Percentiles rank a stretch among this genome's conserved stretches.
Evolutionary conservation across 169 alveolate species (phyloP).

Genomic region (Plasmodium sp.): DNA sequence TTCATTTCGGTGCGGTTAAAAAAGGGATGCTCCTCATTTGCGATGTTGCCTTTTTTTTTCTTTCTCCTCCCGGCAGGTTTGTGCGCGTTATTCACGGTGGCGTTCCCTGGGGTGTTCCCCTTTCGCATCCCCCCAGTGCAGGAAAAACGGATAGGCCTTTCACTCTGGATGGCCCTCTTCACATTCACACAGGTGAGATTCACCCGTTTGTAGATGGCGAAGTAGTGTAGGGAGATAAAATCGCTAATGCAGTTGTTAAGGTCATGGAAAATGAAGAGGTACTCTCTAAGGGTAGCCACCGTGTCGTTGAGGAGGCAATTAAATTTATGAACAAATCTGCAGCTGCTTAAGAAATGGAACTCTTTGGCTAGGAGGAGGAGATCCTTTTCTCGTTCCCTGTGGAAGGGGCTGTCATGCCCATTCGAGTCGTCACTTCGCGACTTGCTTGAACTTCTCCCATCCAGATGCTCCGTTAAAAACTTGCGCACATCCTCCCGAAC

Average conservation of each 20-base stretch:
- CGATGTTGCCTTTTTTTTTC: background rate
- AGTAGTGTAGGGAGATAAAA: constrained; percentile 38
- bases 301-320: constrained; percentile 19
- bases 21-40: background rate
- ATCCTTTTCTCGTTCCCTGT: constrained; percentile 8
- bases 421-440: background rate
- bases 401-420: background rate
- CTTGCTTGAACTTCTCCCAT: constrained; percentile 5
- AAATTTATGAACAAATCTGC: constrained; percentile 14
- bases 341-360: constrained; percentile 20
- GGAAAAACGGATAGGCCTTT: background rate
- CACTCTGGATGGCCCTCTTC: background rate
- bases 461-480: background rate
- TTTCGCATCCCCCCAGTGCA: background rate
- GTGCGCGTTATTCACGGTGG: background rate
- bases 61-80: background rate
- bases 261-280: constrained; percentile 37
- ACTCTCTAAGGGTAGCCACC: constrained; percentile 8
- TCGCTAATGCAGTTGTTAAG: constrained; percentile 11
- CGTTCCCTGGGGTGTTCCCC: background rate
- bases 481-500: constrained; percentile 10
- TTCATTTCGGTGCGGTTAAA: background rate
- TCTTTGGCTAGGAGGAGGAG: background rate
- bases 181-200: background rate
- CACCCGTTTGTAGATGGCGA: constrained; percentile 10